Conservation (phyloP, 1,284 basidiomycete species). For the Puccinia hordei region DNA sequence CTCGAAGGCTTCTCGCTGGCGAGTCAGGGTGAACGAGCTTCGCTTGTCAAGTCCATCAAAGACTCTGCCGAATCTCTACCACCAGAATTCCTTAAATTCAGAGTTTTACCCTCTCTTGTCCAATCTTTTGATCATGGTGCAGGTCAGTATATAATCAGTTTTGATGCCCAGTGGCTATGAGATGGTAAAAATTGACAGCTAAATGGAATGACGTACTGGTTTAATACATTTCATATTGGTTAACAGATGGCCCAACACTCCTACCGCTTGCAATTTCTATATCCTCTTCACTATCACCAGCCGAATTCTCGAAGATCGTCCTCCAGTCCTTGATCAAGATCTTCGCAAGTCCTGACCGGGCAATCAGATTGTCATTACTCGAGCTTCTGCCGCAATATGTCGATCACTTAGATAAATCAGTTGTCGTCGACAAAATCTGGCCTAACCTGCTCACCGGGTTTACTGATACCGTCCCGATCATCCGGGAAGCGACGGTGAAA, state of each 20-base stretch:
- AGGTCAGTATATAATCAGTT: slow-evolving; percentile 55
- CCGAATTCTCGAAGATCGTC: slow-evolving; percentile 73
- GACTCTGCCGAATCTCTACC: slow-evolving; percentile 80
- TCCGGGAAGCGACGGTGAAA: slow-evolving; percentile 91
- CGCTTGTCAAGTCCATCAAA: slow-evolving; percentile 64
- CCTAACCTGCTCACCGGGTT: slow-evolving; percentile 88
- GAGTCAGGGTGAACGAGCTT: slow-evolving; percentile 76
- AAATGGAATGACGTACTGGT: slow-evolving; percentile 63
- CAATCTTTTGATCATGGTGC: slow-evolving; percentile 82
- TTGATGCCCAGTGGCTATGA: slow-evolving; percentile 55
- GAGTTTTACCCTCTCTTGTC: slow-evolving; percentile 82
- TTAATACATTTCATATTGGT: slow-evolving; percentile 59
- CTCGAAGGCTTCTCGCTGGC: slow-evolving; percentile 84
- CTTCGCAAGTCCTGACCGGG: slow-evolving; percentile 83
- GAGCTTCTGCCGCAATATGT: slow-evolving; percentile 81
- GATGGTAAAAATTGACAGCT: slow-evolving; percentile 70
- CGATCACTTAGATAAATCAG: slow-evolving; percentile 82
- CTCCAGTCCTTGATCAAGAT: slow-evolving; percentile 78
- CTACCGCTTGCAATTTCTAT: slow-evolving; percentile 46
- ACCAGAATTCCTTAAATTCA: slow-evolving; percentile 79
- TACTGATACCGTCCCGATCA: slow-evolving; percentile 85
- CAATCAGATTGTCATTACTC: slow-evolving; percentile 87
- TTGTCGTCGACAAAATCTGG: slow-evolving; percentile 85
- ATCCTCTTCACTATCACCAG: slow-evolving; percentile 63
- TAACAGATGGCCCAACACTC: slow-evolving; percentile 47